Conservation (phyloP, 352 stramenopile genomes). For the Aphanomyces astaci region DNA sequence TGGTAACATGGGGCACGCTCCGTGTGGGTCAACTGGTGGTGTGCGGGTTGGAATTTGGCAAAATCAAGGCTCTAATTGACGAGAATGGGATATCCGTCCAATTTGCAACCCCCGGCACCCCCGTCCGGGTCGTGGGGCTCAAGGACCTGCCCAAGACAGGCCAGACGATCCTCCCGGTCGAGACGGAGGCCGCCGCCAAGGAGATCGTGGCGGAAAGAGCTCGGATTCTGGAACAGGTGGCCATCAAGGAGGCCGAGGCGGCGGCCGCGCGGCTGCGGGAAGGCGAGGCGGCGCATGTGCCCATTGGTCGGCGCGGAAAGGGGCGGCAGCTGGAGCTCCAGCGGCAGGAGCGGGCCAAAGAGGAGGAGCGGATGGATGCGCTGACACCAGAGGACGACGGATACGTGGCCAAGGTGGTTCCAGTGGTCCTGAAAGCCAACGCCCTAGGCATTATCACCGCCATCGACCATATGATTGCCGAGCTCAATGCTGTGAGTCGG, state of each 20-base stretch:
- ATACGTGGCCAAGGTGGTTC: slow-evolving; percentile 91
- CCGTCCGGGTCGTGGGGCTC: slow-evolving; percentile 84
- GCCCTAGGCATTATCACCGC: slow-evolving; percentile 95
- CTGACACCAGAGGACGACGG: slow-evolving; percentile 62
- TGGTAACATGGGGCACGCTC: slow-evolving; percentile 97
- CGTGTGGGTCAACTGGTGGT: slow-evolving; percentile 92
- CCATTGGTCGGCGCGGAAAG: slow-evolving; percentile 43
- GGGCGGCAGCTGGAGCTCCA: slow-evolving; percentile 59
- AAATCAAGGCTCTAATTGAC: slow-evolving; percentile 78
- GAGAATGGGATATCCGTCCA: slow-evolving; percentile 79
- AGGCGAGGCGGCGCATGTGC: slow-evolving; percentile 38
- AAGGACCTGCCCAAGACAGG: slow-evolving; percentile 77
- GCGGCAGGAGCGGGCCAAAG: slow-evolving; percentile 52
- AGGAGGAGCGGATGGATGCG: slow-evolving; percentile 56
- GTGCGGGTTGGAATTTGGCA: slow-evolving; percentile 91
- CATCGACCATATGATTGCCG: slow-evolving; percentile 74
- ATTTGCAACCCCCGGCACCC: slow-evolving; percentile 81
- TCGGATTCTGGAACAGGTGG: slow-evolving; percentile 66
- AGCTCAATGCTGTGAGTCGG: slow-evolving; percentile 52
- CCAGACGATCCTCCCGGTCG: slow-evolving; percentile 62
- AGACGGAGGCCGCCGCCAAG: slow-evolving; percentile 67
- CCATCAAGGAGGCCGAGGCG: slow-evolving; percentile 25
- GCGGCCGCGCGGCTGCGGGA: slow-evolving; percentile 30
- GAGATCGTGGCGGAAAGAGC: slow-evolving; percentile 64
- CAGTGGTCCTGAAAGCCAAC: slow-evolving; percentile 97